phyloP scores from a whole-genome alignment of 176 grass and related monocot species.

The Zoysia japonica region DNA sequence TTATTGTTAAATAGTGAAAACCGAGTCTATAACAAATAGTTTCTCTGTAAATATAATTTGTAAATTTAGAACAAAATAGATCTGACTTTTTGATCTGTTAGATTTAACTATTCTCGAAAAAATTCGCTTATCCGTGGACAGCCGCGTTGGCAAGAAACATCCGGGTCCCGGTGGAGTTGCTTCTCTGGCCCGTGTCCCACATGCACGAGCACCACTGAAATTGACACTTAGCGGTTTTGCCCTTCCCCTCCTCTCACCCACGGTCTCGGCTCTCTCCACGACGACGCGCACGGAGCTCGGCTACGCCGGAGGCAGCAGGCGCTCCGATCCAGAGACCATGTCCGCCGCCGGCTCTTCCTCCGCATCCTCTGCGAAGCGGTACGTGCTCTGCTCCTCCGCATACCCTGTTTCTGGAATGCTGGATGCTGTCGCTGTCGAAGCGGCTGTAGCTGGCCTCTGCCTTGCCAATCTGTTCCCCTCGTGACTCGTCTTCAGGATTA shows the following conservation, averaged over 20 bases:
- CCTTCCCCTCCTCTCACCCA: too few relatives aligned
- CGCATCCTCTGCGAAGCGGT: background rate
- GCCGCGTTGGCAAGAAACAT: background rate
- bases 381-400: background rate
- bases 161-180: background rate
- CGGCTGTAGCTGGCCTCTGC: background rate
- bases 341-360: background rate
- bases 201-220: background rate
- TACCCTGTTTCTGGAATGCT: background rate
- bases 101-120: too few relatives aligned
- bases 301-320: background rate
- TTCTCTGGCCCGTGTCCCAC: background rate
- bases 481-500: background rate
- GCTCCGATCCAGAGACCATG: constrained; percentile 4
- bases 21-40: too few relatives aligned
- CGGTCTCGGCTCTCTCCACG: background rate
- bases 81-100: too few relatives aligned
- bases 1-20: too few relatives aligned
- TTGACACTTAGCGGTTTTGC: background rate
- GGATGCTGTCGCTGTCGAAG: background rate
- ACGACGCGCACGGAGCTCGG: background rate
- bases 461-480: background rate
- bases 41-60: too few relatives aligned
- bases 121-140: too few relatives aligned
- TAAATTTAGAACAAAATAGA: too few relatives aligned